Base-by-base conservation (phyloP, 768 basidiomycete species). In the Tephrocybe sp. region DNA sequence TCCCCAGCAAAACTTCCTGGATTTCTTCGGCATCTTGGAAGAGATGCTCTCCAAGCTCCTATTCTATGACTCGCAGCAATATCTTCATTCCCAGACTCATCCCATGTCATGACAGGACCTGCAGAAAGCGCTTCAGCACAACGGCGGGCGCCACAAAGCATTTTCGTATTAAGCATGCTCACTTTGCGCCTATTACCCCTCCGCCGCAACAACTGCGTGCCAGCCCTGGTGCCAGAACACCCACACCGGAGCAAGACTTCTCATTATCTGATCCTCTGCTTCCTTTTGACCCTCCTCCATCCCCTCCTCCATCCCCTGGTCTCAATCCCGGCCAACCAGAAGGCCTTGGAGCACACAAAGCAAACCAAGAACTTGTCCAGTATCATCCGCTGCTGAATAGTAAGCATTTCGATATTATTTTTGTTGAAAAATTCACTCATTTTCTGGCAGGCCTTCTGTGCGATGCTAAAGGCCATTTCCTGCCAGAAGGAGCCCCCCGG, bases 301-400 rank as follows among this genome's bases (percentile, higher is more conserved):
- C 39, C 10, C 20, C 39, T 40, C 39, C 39, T 36, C 13, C 35
- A 22, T 35, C 6, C 13, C 32, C 11, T 14, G 49, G 20, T 16
- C 13, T 30, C 17, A 5, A n/a, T 32, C 35, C 13, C 17, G 35
- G 17, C 14, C 35, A 14, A 14, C 35, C 35, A 5, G 4, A 26
- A 26, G 26, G 2, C 16, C 30, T 6, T 12, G 12, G 31, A 44
- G 16, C 16, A 31, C 30, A 13, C 41, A 42, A 19, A 44, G 2
- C 10, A 36, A 17, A 6, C 30, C 26, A 19, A 5, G 14, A 19
- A 32, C 13, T 8, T 32, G 43, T 17, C 5, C 20, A 31, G 26
- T 50, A 42, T 16, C 49, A 50, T 30, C 41, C 49, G 6, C 26
- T 23, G 23, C 17, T 50, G 8, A 50, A 50, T 43, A 40, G 49